A percentile compares a stretch with the other conserved stretches of the same genome.
These are phyloP conservation scores for Rhododendron ovatum DNA, from an alignment of 148 eudicot species.

Conservation along the genomic window DNA sequence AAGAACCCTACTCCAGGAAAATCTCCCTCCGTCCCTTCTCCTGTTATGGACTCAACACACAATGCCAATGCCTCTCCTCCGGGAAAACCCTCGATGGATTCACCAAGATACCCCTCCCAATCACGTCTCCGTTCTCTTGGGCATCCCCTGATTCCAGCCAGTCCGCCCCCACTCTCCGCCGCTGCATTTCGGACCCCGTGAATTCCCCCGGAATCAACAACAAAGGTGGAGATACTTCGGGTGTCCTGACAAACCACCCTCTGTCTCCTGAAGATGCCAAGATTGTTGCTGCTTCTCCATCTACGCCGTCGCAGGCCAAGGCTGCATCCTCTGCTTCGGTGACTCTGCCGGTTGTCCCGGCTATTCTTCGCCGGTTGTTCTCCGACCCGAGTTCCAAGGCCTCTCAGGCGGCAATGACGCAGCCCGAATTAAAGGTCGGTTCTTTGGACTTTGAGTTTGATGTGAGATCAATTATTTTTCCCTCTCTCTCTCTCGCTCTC, in stretches of 20 bases:
- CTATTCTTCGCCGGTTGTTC: background rate
- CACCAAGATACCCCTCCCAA: too few species aligned
- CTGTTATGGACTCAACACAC: background rate
- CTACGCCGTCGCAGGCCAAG: background rate
- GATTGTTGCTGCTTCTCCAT: too few species aligned
- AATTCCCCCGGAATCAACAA: too few species aligned
- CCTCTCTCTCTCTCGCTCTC: too few species aligned
- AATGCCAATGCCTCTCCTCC: background rate
- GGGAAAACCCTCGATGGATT: background rate
- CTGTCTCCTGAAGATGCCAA: too few species aligned
- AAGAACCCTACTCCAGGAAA: slow-evolving; percentile 11
- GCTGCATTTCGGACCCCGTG: too few species aligned
- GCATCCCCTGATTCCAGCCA: too few species aligned
- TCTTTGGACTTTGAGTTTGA: background rate
- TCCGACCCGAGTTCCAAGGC: background rate
- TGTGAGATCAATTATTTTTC: background rate
- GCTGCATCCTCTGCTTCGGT: background rate
- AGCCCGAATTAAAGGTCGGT: background rate
- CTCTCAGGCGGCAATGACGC: background rate
- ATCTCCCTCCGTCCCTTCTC: background rate
- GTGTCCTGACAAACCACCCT: too few species aligned
- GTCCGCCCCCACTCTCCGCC: too few species aligned
- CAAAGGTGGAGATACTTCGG: too few species aligned
- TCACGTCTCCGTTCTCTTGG: too few species aligned
- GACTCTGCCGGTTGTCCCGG: too few species aligned